These are phyloP conservation scores for Phaeosphaeriaceae sp. DNA, from an alignment of 2,329 filamentous ascomycete species.

Conservation along the genomic window DNA sequence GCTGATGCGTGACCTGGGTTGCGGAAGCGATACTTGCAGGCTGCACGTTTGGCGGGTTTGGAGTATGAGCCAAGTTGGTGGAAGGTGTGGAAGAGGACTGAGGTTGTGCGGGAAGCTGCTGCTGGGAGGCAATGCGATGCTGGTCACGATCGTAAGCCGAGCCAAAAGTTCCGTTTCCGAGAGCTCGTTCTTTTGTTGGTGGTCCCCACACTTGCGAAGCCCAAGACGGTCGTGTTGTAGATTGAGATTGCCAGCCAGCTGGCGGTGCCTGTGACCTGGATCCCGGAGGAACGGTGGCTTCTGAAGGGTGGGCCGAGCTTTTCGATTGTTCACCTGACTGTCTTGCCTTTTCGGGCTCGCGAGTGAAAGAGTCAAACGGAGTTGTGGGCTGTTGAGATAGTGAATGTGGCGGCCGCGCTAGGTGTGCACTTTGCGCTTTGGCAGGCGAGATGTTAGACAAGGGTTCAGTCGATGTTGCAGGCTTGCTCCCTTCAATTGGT, in stretches of 20 bases:
- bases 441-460: slow-evolving; percentile 28
- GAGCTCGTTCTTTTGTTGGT: slow-evolving; percentile 68
- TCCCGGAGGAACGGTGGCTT: slow-evolving; percentile 20
- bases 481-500: slow-evolving; percentile 20
- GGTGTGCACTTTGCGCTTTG: slow-evolving; percentile 25
- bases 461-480: slow-evolving; percentile 18
- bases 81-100: slow-evolving; percentile 30
- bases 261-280: slow-evolving; percentile 35
- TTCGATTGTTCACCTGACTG: slow-evolving; percentile 24
- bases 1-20: slow-evolving; percentile 30
- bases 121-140: slow-evolving; percentile 44
- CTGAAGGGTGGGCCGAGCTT: slow-evolving; percentile 21
- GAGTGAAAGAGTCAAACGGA: slow-evolving; percentile 25
- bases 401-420: slow-evolving; percentile 24
- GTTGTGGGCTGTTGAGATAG: slow-evolving; percentile 22
- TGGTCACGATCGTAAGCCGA: slow-evolving; percentile 63
- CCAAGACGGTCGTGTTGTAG: slow-evolving; percentile 38
- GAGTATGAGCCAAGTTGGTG: slow-evolving; percentile 28
- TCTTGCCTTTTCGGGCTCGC: slow-evolving; percentile 27
- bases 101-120: slow-evolving; percentile 35
- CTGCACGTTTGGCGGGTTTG: slow-evolving; percentile 24
- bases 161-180: slow-evolving; percentile 80
- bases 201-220: slow-evolving; percentile 73
- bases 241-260: slow-evolving; percentile 33
- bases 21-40: slow-evolving; percentile 20